Percentiles rank a stretch among this genome's conserved stretches.
Evolutionary conservation across 2,329 filamentous ascomycete genomes (phyloP).

Genomic region (Aspergillus sp.): DNA sequence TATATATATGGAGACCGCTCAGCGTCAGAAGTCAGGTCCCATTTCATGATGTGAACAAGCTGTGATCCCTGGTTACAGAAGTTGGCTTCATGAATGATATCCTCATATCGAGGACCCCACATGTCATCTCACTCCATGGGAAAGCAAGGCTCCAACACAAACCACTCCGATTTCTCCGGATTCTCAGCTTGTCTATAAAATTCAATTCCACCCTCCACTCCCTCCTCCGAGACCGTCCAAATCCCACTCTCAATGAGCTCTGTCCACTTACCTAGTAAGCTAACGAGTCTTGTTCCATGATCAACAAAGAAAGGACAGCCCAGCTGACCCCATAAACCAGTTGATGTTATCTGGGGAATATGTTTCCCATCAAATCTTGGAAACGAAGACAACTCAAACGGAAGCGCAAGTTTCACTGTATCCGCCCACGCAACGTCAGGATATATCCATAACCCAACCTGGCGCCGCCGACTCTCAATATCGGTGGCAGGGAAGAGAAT

Average conservation of each 20-base stretch:
- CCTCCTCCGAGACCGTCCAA: neutral
- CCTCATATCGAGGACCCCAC: no score
- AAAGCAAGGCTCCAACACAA: neutral
- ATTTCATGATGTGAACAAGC: no score
- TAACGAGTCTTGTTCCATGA: neutral
- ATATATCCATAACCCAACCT: neutral
- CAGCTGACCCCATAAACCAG: neutral
- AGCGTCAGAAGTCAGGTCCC: no score
- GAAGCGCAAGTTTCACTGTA: neutral
- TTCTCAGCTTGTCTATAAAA: neutral
- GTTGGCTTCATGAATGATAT: no score
- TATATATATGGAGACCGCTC: no score
- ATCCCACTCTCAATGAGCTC: neutral
- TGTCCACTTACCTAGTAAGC: neutral
- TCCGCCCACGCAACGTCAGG: neutral
- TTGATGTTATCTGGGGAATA: neutral
- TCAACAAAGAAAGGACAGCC: neutral
- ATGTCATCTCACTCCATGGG: constrained; percentile 6
- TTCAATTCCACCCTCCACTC: neutral
- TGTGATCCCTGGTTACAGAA: no score
- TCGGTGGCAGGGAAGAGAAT: neutral
- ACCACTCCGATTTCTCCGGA: neutral
- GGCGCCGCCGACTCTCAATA: neutral
- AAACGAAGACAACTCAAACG: neutral
- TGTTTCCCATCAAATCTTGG: neutral